Evolutionary conservation across 2,329 filamentous ascomycete species (phyloP).

Genomic region (Arthrinium puccinioides): DNA sequence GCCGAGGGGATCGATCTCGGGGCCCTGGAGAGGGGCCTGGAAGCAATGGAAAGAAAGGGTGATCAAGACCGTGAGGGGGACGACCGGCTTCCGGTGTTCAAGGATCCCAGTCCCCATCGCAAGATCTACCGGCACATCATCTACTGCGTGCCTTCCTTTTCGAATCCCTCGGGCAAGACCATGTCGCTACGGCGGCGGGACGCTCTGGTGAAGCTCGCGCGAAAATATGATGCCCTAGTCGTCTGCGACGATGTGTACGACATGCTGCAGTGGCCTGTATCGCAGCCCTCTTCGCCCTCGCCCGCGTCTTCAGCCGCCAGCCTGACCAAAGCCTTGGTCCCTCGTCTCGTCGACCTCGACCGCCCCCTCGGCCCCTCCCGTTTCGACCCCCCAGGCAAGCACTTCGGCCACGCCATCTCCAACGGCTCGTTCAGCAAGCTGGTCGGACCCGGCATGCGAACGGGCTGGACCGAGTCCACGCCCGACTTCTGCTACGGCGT

Average conservation of each 20-base stretch:
- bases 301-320: background rate
- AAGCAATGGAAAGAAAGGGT: constrained; percentile 17
- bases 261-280: constrained; percentile 69
- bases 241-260: constrained; percentile 93
- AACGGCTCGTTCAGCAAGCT: constrained; percentile 93
- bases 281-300: background rate
- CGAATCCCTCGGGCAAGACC: constrained; percentile 80
- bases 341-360: constrained; percentile 75
- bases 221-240: constrained; percentile 73
- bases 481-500: constrained; percentile 41
- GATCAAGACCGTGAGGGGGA: background rate
- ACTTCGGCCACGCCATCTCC: constrained; percentile 73
- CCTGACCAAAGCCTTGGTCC: constrained; percentile 46
- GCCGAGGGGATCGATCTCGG: constrained; percentile 67
- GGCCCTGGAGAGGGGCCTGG: constrained; percentile 44
- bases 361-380: constrained; percentile 49
- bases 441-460: constrained; percentile 69
- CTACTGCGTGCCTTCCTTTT: constrained; percentile 81
- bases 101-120: constrained; percentile 32
- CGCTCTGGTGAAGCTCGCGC: constrained; percentile 66
- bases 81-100: background rate
- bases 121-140: constrained; percentile 85
- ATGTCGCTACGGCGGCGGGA: constrained; percentile 65
- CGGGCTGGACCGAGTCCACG: constrained; percentile 78
- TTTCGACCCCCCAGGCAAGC: constrained; percentile 19